Evolutionary conservation across 495 filamentous ascomycete species (phyloP).

Genomic region (Stereocaulon alpinum): DNA sequence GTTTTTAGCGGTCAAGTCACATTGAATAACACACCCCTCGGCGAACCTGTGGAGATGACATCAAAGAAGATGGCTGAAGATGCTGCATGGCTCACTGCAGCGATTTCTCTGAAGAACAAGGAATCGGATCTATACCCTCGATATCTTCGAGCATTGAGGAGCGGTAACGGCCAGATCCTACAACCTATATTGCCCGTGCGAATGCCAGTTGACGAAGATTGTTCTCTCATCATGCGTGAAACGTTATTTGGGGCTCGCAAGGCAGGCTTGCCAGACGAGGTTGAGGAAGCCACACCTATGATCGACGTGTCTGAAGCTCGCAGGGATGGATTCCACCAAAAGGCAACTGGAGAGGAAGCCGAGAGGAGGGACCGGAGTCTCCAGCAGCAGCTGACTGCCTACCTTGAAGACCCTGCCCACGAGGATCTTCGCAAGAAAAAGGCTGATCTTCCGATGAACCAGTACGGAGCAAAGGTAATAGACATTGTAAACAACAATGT

Average conservation of each 20-base stretch:
- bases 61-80: conserved; percentile 31
- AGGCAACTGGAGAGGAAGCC: conserved; percentile 19
- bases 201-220: conserved; percentile 29
- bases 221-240: conserved; percentile 33
- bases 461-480: conserved; percentile 34
- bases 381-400: conserved; percentile 24
- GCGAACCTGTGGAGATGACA: conserved; percentile 27
- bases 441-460: conserved; percentile 40
- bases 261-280: conserved; percentile 34
- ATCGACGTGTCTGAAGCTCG: conserved; percentile 13
- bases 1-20: conserved; percentile 22
- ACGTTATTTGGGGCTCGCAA: conserved; percentile 30
- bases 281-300: conserved; percentile 21
- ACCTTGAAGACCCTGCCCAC: conserved; percentile 25
- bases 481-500: conserved; percentile 38
- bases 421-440: conserved; percentile 30
- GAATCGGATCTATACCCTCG: conserved; percentile 28
- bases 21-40: conserved; percentile 28
- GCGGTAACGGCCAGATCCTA: conserved; percentile 34
- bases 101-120: conserved; percentile 29
- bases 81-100: conserved; percentile 33
- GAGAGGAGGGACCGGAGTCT: conserved; percentile 24
- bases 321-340: conserved; percentile 15
- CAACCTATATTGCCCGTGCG: conserved; percentile 26
- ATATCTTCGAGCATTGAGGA: conserved; percentile 32